phyloP scores from a whole-genome alignment of 2,329 filamentous ascomycete species.

The Botryotinia narcissicola region DNA sequence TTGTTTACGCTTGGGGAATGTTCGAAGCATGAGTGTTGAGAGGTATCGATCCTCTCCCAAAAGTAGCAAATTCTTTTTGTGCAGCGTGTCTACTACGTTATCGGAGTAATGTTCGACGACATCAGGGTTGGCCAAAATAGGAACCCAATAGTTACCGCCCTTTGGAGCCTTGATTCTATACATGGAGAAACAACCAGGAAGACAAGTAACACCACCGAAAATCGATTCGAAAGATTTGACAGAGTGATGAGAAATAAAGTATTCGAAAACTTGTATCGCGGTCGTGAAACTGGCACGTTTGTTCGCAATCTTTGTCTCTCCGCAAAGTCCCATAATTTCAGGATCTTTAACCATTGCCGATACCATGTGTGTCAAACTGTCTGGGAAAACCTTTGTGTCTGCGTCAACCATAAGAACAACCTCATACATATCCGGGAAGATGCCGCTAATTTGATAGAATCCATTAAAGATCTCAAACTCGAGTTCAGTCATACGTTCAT shows the following conservation, averaged over 20 bases:
- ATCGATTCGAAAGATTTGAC: slow-evolving; percentile 97
- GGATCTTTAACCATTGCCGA: slow-evolving; percentile 99
- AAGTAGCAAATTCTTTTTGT: slow-evolving; percentile 93
- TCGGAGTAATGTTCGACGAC: slow-evolving; percentile 99
- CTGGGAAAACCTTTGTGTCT: slow-evolving; percentile 98
- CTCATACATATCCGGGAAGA: slow-evolving; percentile 97
- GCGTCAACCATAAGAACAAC: slow-evolving; percentile 98
- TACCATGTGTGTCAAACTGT: slow-evolving; percentile 97
- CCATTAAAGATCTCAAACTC: slow-evolving; percentile 99
- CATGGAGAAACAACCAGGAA: slow-evolving; percentile 99
- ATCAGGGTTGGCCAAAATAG: slow-evolving; percentile 95
- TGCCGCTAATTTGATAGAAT: slow-evolving; percentile 97
- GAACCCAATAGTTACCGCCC: slow-evolving; percentile 98
- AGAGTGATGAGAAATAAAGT: slow-evolving; percentile 97
- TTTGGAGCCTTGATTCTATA: slow-evolving; percentile 99
- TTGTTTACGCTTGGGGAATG: slow-evolving; percentile 98
- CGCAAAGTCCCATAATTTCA: slow-evolving; percentile 98
- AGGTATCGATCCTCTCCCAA: slow-evolving; percentile 94
- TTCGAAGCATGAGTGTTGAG: slow-evolving; percentile 95
- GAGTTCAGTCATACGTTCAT: slow-evolving; percentile 98
- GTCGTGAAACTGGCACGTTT: slow-evolving; percentile 93
- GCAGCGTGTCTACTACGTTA: slow-evolving; percentile 96
- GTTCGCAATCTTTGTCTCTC: slow-evolving; percentile 99
- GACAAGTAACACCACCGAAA: slow-evolving; percentile 97
- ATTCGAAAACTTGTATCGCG: slow-evolving; percentile 98